Base-by-base conservation (phyloP, 2,329 filamentous ascomycete species). In the Colletotrichum lupini region DNA sequence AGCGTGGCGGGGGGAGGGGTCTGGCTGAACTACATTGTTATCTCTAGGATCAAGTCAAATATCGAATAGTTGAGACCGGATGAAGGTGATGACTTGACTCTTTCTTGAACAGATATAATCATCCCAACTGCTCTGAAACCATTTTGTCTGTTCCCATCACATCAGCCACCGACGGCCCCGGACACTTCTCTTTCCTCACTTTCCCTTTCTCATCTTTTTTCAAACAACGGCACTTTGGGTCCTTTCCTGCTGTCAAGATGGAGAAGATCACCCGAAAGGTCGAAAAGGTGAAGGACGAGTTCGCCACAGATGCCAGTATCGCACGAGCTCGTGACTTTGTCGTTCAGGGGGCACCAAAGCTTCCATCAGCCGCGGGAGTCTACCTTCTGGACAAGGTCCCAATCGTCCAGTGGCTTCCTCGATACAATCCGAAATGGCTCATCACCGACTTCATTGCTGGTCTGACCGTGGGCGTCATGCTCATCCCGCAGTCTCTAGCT, bases 321-420 rank as follows among this genome's bases (percentile, higher is more conserved):
- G 83, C 79, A 26, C 71, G 56, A 1, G 78, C 78, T 16, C 80
- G 77, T 24, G 77, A 79, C 5, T 81, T 85, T 22, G 76, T 80
- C 64, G 74, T 71, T 52, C 75, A 75, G 6, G 79, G 80, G 26
- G 79, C 80, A 4, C 76, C 72, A 26, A 81, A 80, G 42, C 75
- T 91, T 0, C 90, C 91, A 0, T 85, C 86, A 2, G 88, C 86
- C 5, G 81, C 89, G 1, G 84, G 80, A 4, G 85, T 90, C 62
- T 93, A 93, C 76, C 81, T 89, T 11, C 72, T 87, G 52, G 89
- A 91, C 73, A 92, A 92, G 78, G 82, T 91, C 3, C 91, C 91
- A 1, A 88, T 92, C 55, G 81, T 90, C 9, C 86, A 89, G 62
- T 93, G 91, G 91, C 83, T 92, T 1, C 91, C 91, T 8, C 85